Evolutionary conservation across 805 yeast species (phyloP).

Genomic region (Monosporozyma yasuniensis): DNA sequence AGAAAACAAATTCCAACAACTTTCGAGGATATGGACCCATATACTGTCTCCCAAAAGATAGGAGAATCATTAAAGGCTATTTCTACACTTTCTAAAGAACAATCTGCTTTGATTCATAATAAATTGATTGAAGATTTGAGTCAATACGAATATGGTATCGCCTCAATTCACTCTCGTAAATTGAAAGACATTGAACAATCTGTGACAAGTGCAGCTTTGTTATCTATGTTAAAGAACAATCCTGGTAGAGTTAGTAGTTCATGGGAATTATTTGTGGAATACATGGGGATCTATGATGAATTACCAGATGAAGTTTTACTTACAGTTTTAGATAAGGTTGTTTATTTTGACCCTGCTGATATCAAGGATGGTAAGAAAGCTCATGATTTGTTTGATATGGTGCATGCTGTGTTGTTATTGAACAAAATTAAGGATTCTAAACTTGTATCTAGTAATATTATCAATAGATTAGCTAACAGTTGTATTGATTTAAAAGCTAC

Average conservation of each 20-base stretch:
- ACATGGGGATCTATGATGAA: constrained; percentile 7
- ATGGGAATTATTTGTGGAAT: constrained; percentile 37
- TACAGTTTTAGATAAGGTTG: constrained; percentile 30
- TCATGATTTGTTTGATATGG: constrained; percentile 14
- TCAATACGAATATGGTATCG: constrained; percentile 26
- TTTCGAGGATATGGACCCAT: constrained; percentile 12
- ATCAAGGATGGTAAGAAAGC: constrained; percentile 26
- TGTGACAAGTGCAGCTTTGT: constrained; percentile 19
- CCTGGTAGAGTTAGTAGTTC: constrained; percentile 48
- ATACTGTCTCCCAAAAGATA: constrained; percentile 15
- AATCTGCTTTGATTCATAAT: constrained; percentile 19
- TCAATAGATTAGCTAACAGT: constrained; percentile 10
- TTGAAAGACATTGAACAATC: constrained; percentile 16
- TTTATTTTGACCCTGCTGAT: constrained; percentile 34
- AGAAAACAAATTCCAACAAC: constrained; percentile 7
- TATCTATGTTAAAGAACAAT: constrained; percentile 34
- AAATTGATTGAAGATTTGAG: constrained; percentile 24
- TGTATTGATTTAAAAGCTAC: constrained; percentile 12
- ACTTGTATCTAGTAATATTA: constrained; percentile 4
- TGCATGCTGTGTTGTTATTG: constrained; percentile 20
- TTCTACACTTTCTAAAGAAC: constrained; percentile 6
- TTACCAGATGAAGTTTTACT: constrained; percentile 21
- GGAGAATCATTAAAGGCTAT: constrained; percentile 6
- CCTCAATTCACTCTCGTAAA: constrained; percentile 24
- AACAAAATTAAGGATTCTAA: constrained; percentile 11